Base-by-base conservation (phyloP, 2,329 filamentous ascomycete genomes). In the Aspergillus sp. region DNA sequence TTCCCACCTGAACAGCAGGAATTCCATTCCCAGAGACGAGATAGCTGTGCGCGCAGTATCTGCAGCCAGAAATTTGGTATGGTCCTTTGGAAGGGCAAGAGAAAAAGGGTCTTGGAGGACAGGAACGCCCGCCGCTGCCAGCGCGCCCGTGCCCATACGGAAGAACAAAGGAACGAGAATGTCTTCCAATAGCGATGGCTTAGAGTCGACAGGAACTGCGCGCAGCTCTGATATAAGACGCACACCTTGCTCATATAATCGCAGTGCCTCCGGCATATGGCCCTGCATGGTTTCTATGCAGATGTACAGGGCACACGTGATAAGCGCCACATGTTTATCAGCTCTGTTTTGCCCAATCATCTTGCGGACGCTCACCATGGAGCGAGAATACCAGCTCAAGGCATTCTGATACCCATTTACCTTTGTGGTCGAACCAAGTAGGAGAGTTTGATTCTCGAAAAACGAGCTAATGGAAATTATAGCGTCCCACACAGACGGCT, bases 401-500 rank as follows among this genome's bases (percentile, higher is more conserved):
- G 60, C 61, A 13, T 34, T 19, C 12, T 34, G 12, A 7, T 34
- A 13, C 6, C 19, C 33, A 7, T 5, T 13, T 6, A 61, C 58
- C 37, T 56, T 39, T 4, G 47, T 43, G 11, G 12, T 44, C 28
- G 48, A 45, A 11, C 61, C 50, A 5, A 11, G 26, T 9, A 11
- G 27, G 27, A 11, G 35, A 4, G 13, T 11, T 26, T 57, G 53
- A 37, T 40, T 53, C 35, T 69, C 66, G 34, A 61, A 65, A 6
- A 69, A 45, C 8, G 60, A 52, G 43, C 65, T 65, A n/a, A 67
- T 59, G 5, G 64, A 53, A 28, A 65, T 61, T 33, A 68, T 60
- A 11, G 65, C 60, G 54, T 68, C 62, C 63, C 66, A 68, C 3
- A 69, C 62, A 5, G 63, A 62, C 4, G 63, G 58, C 39, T 67